Percentiles rank a stretch among this genome's conserved stretches.
These are phyloP conservation scores for Schwanniomyces occidentalis DNA, from an alignment of 805 yeast species.

Conservation along the genomic window DNA sequence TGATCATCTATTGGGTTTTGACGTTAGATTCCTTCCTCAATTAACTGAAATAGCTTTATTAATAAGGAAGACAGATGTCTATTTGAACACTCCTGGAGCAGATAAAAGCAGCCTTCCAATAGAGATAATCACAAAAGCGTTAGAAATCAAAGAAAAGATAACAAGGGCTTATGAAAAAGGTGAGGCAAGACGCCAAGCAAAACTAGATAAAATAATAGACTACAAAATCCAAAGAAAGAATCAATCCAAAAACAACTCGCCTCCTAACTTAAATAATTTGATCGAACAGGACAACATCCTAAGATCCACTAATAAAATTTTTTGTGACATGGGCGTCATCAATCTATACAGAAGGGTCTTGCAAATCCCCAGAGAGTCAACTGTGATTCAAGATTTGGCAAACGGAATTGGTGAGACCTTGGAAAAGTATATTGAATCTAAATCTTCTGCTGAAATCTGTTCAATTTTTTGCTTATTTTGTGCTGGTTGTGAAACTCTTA, in stretches of 20 bases:
- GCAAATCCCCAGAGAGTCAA: constrained; percentile 44
- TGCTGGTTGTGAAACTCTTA: constrained; percentile 57
- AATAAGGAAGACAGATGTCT: constrained; percentile 27
- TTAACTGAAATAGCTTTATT: constrained; percentile 49
- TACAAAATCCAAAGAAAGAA: constrained; percentile 6
- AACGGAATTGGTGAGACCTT: constrained; percentile 37
- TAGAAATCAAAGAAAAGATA: constrained; percentile 27
- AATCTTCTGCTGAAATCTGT: constrained; percentile 55
- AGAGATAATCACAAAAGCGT: constrained; percentile 19
- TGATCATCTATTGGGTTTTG: constrained; percentile 68
- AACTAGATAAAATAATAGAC: constrained; percentile 20
- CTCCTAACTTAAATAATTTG: constrained; percentile 18
- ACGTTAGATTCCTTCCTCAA: constrained; percentile 57
- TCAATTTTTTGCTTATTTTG: constrained; percentile 55
- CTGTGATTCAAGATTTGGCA: constrained; percentile 49
- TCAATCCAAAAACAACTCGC: constrained; percentile 9
- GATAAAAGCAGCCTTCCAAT: constrained; percentile 15
- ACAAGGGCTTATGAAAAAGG: constrained; percentile 21
- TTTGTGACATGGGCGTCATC: constrained; percentile 53
- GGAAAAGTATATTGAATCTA: constrained; percentile 40
- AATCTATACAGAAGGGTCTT: constrained; percentile 60
- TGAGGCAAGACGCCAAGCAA: constrained; percentile 25
- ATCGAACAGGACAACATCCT: constrained; percentile 35
- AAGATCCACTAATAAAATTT: constrained; percentile 52
- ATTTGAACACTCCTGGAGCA: constrained; percentile 9